A percentile compares a stretch with the other conserved stretches of the same genome.
Evolutionary conservation across 768 basidiomycete genomes (phyloP).

Genomic region (Paxillus rubicundulus): DNA sequence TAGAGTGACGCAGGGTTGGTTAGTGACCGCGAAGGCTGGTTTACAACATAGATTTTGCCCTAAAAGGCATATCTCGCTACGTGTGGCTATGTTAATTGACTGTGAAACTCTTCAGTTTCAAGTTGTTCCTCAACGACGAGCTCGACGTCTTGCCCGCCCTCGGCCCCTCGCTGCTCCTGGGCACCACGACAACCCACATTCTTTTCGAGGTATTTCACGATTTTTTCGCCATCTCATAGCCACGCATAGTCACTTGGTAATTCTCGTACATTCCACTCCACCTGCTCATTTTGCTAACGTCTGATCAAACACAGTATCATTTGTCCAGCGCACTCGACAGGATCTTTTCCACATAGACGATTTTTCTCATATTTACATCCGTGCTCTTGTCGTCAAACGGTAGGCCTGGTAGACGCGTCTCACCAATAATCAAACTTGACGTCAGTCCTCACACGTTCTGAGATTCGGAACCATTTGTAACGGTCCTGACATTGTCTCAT

Average conservation of each 20-base stretch:
- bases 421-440: constrained; percentile 6
- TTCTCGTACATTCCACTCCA: neutral
- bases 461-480: neutral
- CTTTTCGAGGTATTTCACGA: neutral
- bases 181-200: neutral
- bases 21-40: neutral
- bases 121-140: too few species aligned
- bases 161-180: neutral
- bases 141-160: neutral
- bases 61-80: too few species aligned
- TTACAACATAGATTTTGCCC: too few species aligned
- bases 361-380: constrained; percentile 6
- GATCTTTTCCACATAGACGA: neutral
- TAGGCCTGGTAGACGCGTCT: neutral
- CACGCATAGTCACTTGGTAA: neutral
- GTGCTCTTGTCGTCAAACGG: neutral
- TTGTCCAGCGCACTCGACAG: neutral
- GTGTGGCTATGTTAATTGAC: too few species aligned
- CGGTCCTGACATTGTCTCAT: neutral
- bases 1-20: too few species aligned
- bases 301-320: neutral
- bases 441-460: constrained; percentile 1
- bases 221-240: neutral
- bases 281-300: neutral
- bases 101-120: too few species aligned